A percentile compares a stretch with the other conserved stretches of the same genome.
phyloP scores from a whole-genome alignment of 768 basidiomycete genomes.

The Russula abietina region DNA sequence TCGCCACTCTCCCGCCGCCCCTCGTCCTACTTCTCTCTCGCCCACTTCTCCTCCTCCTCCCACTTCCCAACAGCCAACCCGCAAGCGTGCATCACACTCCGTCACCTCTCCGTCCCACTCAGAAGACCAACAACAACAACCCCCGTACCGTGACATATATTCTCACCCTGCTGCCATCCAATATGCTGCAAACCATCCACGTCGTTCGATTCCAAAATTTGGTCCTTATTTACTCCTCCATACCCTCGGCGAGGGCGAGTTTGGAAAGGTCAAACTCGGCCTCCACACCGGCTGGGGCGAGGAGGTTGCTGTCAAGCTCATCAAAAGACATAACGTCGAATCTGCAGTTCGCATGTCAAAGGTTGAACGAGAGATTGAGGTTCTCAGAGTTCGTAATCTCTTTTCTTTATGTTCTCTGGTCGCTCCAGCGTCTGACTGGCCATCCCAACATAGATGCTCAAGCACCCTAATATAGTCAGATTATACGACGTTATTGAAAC shows the following conservation, averaged over 20 bases:
- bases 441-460: constrained; percentile 55
- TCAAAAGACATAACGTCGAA: constrained; percentile 88
- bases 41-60: constrained; percentile 43
- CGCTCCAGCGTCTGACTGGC: constrained; percentile 23
- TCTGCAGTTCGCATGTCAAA: constrained; percentile 82
- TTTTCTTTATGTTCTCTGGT: constrained; percentile 6
- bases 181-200: constrained; percentile 76
- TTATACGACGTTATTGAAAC: constrained; percentile 99
- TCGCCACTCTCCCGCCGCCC: constrained; percentile 35
- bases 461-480: constrained; percentile 97
- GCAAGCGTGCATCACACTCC: constrained; percentile 68
- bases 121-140: constrained; percentile 35
- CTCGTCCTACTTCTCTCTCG: constrained; percentile 56
- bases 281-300: constrained; percentile 90
- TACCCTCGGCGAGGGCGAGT: constrained; percentile 97
- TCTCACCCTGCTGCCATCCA: constrained; percentile 79
- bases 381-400: constrained; percentile 68
- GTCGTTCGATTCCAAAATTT: constrained; percentile 86
- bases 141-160: constrained; percentile 66
- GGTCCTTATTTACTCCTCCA: constrained; percentile 94
- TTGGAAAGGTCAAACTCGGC: constrained; percentile 98
- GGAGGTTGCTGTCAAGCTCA: constrained; percentile 98
- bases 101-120: constrained; percentile 49
- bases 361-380: constrained; percentile 96
- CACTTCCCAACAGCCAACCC: constrained; percentile 33